Evolutionary conservation across 225 moss, liverwort and hornwort genomes (phyloP).

Genomic region (Neckera pumila): DNA sequence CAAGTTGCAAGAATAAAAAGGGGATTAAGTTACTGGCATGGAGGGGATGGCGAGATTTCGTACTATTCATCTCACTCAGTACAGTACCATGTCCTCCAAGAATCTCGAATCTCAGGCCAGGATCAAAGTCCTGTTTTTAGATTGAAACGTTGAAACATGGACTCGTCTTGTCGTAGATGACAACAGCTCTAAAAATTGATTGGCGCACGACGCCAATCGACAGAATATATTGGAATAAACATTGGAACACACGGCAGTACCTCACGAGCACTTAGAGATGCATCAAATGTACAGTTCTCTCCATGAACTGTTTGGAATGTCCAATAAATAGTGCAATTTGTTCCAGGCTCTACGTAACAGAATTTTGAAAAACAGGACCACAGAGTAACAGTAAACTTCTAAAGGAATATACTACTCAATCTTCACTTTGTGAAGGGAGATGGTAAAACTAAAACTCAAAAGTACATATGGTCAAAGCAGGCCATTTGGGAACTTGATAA

Average conservation of each 20-base stretch:
- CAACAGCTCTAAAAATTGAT: neutral
- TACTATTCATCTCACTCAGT: neutral
- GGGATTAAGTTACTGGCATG: neutral
- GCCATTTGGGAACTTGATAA: neutral
- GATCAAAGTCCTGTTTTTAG: neutral
- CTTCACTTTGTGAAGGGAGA: slow-evolving; percentile 11
- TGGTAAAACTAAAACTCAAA: neutral
- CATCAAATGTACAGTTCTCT: neutral
- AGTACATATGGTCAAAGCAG: neutral
- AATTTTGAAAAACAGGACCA: neutral
- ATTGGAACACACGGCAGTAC: neutral
- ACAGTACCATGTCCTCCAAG: neutral
- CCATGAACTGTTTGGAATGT: neutral
- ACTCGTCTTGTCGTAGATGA: too few relatives aligned
- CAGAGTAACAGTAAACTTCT: neutral
- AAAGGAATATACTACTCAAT: neutral
- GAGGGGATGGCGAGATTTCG: neutral
- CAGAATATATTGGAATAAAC: neutral
- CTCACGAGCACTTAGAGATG: neutral
- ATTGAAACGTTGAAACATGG: neutral
- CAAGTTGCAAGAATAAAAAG: neutral
- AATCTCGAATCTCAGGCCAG: neutral
- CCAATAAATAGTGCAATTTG: neutral
- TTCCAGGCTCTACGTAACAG: neutral
- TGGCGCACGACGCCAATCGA: neutral